Percentiles rank a stretch among this genome's conserved stretches.
phyloP scores from a whole-genome alignment of 179 eudicot genomes.

The Silene noctiflora region DNA sequence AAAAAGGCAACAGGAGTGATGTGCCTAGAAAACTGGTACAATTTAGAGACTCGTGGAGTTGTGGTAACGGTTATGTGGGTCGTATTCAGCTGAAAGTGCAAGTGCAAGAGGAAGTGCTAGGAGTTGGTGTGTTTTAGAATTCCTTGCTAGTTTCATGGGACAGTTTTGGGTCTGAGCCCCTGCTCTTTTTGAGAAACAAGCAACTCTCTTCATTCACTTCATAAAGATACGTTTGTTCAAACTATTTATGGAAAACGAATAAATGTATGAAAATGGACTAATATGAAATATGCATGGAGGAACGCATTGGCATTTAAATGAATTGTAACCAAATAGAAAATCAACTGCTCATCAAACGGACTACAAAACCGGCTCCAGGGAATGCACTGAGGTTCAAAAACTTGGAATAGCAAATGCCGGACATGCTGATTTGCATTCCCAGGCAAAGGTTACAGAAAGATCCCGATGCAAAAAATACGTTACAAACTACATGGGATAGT shows the following conservation, averaged over 20 bases:
- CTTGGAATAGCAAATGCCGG: slow-evolving; percentile 58
- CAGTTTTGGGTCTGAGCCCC: too few species aligned
- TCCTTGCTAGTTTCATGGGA: too few species aligned
- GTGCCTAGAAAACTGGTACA: not conserved
- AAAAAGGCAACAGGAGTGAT: not conserved
- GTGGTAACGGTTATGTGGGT: too few species aligned
- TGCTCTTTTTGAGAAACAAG: too few species aligned
- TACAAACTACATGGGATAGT: slow-evolving; percentile 24
- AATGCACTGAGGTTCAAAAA: slow-evolving; percentile 20
- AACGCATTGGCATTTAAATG: too few species aligned
- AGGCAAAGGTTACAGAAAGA: not conserved
- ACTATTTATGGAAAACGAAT: too few species aligned
- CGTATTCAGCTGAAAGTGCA: not conserved
- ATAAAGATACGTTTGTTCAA: too few species aligned
- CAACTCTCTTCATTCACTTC: too few species aligned
- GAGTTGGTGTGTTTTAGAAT: too few species aligned
- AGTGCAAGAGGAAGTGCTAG: too few species aligned
- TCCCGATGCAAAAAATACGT: slow-evolving; percentile 17
- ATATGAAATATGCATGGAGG: too few species aligned
- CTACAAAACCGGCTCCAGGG: not conserved
- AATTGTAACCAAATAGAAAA: not conserved
- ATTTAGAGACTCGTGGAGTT: not conserved
- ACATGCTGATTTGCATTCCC: slow-evolving; percentile 7
- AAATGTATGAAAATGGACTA: too few species aligned
- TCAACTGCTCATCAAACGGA: not conserved